phyloP scores from a whole-genome alignment of 352 stramenopile species.

The Thraustochytrium sp. region DNA sequence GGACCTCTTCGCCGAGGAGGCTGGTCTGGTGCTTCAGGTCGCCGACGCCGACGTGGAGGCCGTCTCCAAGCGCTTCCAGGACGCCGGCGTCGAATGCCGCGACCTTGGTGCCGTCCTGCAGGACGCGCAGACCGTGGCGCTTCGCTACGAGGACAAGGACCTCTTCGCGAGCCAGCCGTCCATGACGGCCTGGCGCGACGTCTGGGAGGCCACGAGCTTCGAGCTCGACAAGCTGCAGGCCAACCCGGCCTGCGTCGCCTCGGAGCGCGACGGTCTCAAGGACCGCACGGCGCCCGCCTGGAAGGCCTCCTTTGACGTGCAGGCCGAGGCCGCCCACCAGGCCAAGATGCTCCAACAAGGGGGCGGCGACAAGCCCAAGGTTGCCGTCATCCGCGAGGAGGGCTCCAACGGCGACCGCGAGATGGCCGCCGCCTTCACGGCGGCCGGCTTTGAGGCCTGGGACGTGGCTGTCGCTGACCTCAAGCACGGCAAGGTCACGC shows the following conservation, averaged over 20 bases:
- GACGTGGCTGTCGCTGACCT: conserved; percentile 96
- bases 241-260: conserved; percentile 86
- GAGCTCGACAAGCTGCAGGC: conserved; percentile 93
- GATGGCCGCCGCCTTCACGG: conserved; percentile 94
- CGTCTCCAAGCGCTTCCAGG: conserved; percentile 76
- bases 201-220: conserved; percentile 98
- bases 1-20: conserved; percentile 92
- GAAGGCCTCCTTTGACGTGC: conserved; percentile 53
- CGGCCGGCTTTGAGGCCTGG: conserved; percentile 95
- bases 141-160: conserved; percentile 65
- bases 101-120: conserved; percentile 80
- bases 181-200: conserved; percentile 62
- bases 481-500: conserved; percentile 72
- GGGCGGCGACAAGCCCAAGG: conserved; percentile 71
- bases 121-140: conserved; percentile 69
- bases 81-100: conserved; percentile 68
- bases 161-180: conserved; percentile 12
- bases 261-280: conserved; percentile 86
- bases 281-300: conserved; percentile 68
- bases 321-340: conserved; percentile 66
- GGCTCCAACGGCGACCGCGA: conserved; percentile 98
- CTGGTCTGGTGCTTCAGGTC: conserved; percentile 94
- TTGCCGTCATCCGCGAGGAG: conserved; percentile 94
- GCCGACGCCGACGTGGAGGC: conserved; percentile 57
- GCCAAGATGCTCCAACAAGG: neutral